Conservation (phyloP, 2,329 filamentous ascomycete genomes). For the Pseudogymnoascus sp. region DNA sequence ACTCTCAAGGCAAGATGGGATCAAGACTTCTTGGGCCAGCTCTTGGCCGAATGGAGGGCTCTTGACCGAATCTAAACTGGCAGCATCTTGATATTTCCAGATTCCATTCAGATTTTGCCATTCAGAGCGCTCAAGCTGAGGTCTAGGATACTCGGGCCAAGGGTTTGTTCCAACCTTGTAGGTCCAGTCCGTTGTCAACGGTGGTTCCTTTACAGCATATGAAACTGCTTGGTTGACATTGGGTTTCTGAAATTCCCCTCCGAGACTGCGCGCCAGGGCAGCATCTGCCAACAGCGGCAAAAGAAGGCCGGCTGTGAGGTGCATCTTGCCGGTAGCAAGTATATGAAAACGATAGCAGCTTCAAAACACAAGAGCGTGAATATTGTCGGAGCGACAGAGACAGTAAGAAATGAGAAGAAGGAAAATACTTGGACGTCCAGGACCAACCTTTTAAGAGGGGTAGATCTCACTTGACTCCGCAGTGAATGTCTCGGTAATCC, state of each 20-base stretch:
- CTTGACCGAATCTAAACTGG: constrained; percentile 30
- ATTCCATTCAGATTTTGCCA: constrained; percentile 43
- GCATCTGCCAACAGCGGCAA: background rate
- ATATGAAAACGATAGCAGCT: background rate
- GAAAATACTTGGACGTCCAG: background rate
- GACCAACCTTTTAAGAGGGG: background rate
- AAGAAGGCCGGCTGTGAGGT: background rate
- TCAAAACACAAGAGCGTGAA: background rate
- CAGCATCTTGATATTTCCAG: constrained; percentile 37
- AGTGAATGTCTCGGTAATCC: background rate
- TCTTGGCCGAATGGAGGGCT: constrained; percentile 36
- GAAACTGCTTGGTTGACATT: constrained; percentile 10
- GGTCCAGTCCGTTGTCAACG: constrained; percentile 37
- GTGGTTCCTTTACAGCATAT: constrained; percentile 34
- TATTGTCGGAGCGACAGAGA: background rate
- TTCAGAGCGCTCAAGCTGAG: constrained; percentile 35
- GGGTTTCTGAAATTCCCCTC: background rate
- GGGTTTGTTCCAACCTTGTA: constrained; percentile 37
- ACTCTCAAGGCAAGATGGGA: constrained; percentile 47
- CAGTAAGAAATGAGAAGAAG: background rate
- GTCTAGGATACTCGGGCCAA: constrained; percentile 42
- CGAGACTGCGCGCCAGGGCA: background rate
- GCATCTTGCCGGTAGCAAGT: background rate
- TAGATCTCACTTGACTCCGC: background rate
- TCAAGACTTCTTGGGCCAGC: constrained; percentile 37